Percentiles rank a stretch among this genome's conserved stretches.
These are phyloP conservation scores for Salpingoeca rosetta DNA, from an alignment of 78 protist species.

Conservation along the genomic window DNA sequence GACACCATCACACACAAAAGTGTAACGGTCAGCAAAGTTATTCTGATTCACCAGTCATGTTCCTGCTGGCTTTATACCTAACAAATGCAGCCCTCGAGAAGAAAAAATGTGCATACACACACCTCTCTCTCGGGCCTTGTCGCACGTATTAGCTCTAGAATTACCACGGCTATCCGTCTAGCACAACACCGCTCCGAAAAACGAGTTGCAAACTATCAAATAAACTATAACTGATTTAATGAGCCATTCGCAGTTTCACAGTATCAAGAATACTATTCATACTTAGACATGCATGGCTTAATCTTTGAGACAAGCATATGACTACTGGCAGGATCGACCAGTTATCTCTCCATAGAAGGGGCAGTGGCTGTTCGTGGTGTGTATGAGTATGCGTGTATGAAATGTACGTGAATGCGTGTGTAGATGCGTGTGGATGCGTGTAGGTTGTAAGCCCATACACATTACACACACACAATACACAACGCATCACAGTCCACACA, in stretches of 20 bases:
- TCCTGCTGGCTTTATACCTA: constrained; percentile 32
- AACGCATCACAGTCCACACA: not conserved
- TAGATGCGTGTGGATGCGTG: no score
- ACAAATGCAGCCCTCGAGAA: constrained; percentile 46
- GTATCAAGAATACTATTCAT: constrained; percentile 46
- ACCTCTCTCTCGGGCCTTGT: constrained; percentile 21
- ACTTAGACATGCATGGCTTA: constrained; percentile 83
- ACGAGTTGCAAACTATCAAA: constrained; percentile 52
- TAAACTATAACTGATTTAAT: constrained; percentile 65
- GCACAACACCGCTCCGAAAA: no score
- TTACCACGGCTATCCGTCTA: constrained; percentile 76
- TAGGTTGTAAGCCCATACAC: no score
- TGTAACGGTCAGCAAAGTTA: constrained; percentile 65
- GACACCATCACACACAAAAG: constrained; percentile 48
- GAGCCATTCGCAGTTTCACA: constrained; percentile 77
- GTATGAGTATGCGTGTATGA: not conserved
- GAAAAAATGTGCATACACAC: no score
- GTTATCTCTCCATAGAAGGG: constrained; percentile 9
- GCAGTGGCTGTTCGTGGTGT: no score
- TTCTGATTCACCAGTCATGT: constrained; percentile 53
- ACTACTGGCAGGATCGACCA: constrained; percentile 89
- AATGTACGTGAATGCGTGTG: not conserved
- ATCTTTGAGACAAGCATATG: constrained; percentile 82
- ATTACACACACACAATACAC: no score
- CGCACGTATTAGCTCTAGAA: constrained; percentile 80